Evolutionary conservation across 1,139 yeast species (phyloP).

Genomic region (Arxiozyma slooffiae): DNA sequence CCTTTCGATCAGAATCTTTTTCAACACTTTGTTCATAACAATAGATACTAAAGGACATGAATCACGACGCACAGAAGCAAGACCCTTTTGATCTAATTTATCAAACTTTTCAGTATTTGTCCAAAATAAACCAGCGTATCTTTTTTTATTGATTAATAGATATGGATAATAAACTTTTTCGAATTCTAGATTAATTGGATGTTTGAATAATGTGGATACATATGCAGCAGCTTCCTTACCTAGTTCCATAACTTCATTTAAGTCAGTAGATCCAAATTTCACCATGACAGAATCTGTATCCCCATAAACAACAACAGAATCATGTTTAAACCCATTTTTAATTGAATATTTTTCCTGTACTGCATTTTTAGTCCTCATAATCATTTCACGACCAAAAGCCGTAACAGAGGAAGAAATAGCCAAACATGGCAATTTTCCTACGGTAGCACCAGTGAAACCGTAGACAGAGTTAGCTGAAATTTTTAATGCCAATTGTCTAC

Average conservation of each 20-base stretch:
- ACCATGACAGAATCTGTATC: slow-evolving; percentile 99
- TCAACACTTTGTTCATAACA: slow-evolving; percentile 85
- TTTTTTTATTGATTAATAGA: slow-evolving; percentile 81
- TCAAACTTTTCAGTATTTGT: slow-evolving; percentile 82
- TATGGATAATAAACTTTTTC: slow-evolving; percentile 96
- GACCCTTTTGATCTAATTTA: slow-evolving; percentile 97
- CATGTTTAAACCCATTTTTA: slow-evolving; percentile 70
- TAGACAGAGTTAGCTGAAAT: slow-evolving; percentile 97
- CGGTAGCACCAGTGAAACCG: slow-evolving; percentile 98
- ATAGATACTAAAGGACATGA: slow-evolving; percentile 90
- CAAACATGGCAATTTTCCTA: slow-evolving; percentile 92
- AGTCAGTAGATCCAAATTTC: slow-evolving; percentile 79
- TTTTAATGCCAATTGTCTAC: slow-evolving; percentile 92
- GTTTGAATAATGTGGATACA: slow-evolving; percentile 67
- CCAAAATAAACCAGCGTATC: slow-evolving; percentile 97
- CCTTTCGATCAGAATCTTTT: slow-evolving; percentile 75
- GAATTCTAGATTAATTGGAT: slow-evolving; percentile 90
- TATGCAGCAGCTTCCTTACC: slow-evolving; percentile 91
- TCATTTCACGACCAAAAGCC: slow-evolving; percentile 94
- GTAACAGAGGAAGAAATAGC: slow-evolving; percentile 95
- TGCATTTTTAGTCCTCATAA: slow-evolving; percentile 77
- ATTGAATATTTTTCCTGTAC: slow-evolving; percentile 73
- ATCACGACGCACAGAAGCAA: slow-evolving; percentile 96
- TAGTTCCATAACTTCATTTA: slow-evolving; percentile 74
- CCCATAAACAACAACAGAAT: slow-evolving; percentile 91